These are phyloP conservation scores for Peronospora farinosa DNA, from an alignment of 352 stramenopile genomes.

Conservation along the genomic window DNA sequence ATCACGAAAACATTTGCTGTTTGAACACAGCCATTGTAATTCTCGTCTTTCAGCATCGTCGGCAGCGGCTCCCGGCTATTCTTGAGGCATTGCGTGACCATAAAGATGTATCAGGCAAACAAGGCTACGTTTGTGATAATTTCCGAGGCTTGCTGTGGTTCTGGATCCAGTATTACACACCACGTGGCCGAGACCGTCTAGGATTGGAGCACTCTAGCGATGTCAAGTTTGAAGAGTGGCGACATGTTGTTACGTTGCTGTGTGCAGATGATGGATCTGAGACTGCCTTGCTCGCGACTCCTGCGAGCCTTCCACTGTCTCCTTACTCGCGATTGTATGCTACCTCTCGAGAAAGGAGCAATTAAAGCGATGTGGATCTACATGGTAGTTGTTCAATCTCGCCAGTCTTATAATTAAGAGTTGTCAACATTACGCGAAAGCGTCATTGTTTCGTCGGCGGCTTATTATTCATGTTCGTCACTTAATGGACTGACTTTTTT, in stretches of 20 bases:
- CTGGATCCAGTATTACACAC: constrained; percentile 94
- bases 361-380: constrained; percentile 5
- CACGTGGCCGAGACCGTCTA: constrained; percentile 88
- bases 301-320: constrained; percentile 49
- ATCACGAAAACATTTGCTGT: constrained; percentile 97
- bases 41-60: constrained; percentile 90
- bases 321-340: constrained; percentile 65
- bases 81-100: constrained; percentile 60
- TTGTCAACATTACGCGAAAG: not conserved
- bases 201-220: constrained; percentile 93
- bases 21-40: constrained; percentile 95
- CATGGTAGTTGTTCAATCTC: not conserved
- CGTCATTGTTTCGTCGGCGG: not conserved
- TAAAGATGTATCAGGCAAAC: constrained; percentile 55
- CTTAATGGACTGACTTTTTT: no score
- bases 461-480: not conserved
- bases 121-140: constrained; percentile 76
- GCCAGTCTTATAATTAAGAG: not conserved
- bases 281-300: constrained; percentile 65
- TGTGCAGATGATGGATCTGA: constrained; percentile 89
- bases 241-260: constrained; percentile 83
- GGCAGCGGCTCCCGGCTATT: constrained; percentile 68
- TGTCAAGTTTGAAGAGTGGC: constrained; percentile 92
- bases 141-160: constrained; percentile 93
- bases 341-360: constrained; percentile 18